phyloP scores from a whole-genome alignment of 176 grass and related monocot species.

The Eremochloa ophiuroides region DNA sequence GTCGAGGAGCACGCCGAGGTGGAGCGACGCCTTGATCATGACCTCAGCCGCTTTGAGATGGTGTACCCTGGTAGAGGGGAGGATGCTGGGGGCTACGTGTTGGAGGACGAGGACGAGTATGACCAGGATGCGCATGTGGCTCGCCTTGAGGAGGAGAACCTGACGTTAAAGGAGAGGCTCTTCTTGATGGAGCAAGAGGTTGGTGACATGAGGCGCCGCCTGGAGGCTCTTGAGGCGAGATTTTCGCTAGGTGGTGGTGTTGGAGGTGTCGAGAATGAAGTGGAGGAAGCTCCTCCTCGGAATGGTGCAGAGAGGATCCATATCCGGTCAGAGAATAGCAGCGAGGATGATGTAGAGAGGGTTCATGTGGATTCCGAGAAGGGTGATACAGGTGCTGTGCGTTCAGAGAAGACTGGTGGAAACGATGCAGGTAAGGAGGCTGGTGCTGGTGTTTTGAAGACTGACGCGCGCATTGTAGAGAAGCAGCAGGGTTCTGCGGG shows the following conservation, averaged over 20 bases:
- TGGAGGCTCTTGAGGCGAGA: slow-evolving; percentile 39
- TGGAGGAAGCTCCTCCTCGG: slow-evolving; percentile 19
- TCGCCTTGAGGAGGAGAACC: slow-evolving; percentile 80
- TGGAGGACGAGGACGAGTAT: slow-evolving; percentile 55
- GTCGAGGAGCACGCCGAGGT: slow-evolving; percentile 89
- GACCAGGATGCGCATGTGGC: slow-evolving; percentile 56
- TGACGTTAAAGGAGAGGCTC: slow-evolving; percentile 82
- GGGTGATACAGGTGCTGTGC: too few species aligned
- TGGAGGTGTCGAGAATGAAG: slow-evolving; percentile 4
- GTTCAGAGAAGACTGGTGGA: neutral
- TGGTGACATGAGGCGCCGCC: slow-evolving; percentile 57
- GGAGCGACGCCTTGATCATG: slow-evolving; percentile 85
- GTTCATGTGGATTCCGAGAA: neutral
- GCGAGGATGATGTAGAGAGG: neutral
- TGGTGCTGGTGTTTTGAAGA: neutral
- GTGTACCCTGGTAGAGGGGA: slow-evolving; percentile 49
- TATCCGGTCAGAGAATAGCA: neutral
- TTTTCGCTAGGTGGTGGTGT: neutral
- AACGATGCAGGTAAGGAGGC: neutral
- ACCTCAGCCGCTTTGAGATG: slow-evolving; percentile 96
- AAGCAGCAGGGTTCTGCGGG: neutral
- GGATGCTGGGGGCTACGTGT: slow-evolving; percentile 10
- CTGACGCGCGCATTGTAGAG: neutral
- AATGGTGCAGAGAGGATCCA: neutral
- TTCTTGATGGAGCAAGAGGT: slow-evolving; percentile 90